Evolutionary conservation across 1,284 basidiomycete species (phyloP).

Genomic region (Trichosporon ovoides): DNA sequence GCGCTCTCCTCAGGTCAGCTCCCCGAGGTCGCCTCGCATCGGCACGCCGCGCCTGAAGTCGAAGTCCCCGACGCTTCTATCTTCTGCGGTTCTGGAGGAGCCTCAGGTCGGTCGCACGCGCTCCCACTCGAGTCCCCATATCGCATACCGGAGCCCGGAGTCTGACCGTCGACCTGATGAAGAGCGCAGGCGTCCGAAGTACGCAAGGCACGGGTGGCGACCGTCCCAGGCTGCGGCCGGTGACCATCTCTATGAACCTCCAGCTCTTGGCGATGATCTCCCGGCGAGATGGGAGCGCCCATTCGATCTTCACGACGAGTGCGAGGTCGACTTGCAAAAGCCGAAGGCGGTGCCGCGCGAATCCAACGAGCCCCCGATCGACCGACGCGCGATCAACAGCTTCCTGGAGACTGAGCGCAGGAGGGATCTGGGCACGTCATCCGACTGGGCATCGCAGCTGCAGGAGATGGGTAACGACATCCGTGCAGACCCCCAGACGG

Average conservation of each 20-base stretch:
- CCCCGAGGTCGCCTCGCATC: not conserved
- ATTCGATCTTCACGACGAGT: constrained; percentile 2
- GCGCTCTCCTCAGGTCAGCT: not conserved
- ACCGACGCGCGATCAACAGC: not conserved
- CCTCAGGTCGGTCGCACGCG: not conserved
- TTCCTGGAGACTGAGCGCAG: not conserved
- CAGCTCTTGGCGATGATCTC: not conserved
- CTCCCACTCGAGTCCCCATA: not conserved
- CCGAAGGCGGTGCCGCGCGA: not conserved
- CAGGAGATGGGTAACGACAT: not conserved
- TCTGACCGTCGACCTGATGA: not conserved
- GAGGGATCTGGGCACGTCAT: not conserved
- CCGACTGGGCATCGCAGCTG: not conserved
- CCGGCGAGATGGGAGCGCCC: not conserved
- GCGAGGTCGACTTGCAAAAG: not conserved
- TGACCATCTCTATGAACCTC: not conserved
- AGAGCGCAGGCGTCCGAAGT: not conserved
- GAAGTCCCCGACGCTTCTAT: no score
- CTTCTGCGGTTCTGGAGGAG: not conserved
- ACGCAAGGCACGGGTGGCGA: not conserved
- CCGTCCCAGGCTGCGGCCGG: not conserved
- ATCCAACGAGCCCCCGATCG: not conserved
- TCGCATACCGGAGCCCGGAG: not conserved
- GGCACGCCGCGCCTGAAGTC: not conserved
- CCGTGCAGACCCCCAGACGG: not conserved